Base-by-base conservation (phyloP, 2,329 filamentous ascomycete species). In the Coniochaeta prunicola region DNA sequence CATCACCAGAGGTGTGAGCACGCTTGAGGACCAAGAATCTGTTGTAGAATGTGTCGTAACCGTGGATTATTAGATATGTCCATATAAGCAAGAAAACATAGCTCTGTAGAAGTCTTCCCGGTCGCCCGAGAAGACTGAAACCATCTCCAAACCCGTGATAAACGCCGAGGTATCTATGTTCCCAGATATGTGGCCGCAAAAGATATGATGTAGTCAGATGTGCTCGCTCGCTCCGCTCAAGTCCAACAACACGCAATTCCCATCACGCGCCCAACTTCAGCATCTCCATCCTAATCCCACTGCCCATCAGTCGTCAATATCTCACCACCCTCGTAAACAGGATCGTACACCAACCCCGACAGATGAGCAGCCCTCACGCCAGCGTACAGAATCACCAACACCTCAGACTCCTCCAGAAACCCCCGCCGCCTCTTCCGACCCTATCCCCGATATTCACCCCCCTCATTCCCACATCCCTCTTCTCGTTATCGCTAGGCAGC, bases 341-440 rank as follows among this genome's bases (percentile, higher is more conserved):
- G 7, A 28, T 30, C 24, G 30, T 2, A 50, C 45, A 50, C 6
- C 45, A n/a, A 45, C 21, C 7, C 21, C 40, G 24, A 15, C 7
- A 15, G n/a, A n/a, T n/a, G n/a, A n/a, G n/a, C n/a, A 36, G 36
- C 36, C 9, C 36, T 4, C 12, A 10, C 19, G 4, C 24, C 45
- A 50, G 6, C 24, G 19, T 5, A 50, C 45, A 50, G 12, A 7
- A 17, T 73, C 64, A 85, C 82, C 82, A 85, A 63, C 75, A 87
- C 68, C 81, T 72, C 64, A 84, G 66, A 65, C 74, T 81, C 71
- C 73, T 81, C 82, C 80, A 85, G 67, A 85, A 84, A 10, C 76
- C 76, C 1, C 72, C 71, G 1, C 74, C 70, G 2, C 71, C 73
- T 33, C 74, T 71, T 1, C 77, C 77, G 12, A 79, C 64, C 33